These are phyloP conservation scores for Aspergillus carbonarius DNA, from an alignment of 2,329 filamentous ascomycete genomes.

Conservation along the genomic window DNA sequence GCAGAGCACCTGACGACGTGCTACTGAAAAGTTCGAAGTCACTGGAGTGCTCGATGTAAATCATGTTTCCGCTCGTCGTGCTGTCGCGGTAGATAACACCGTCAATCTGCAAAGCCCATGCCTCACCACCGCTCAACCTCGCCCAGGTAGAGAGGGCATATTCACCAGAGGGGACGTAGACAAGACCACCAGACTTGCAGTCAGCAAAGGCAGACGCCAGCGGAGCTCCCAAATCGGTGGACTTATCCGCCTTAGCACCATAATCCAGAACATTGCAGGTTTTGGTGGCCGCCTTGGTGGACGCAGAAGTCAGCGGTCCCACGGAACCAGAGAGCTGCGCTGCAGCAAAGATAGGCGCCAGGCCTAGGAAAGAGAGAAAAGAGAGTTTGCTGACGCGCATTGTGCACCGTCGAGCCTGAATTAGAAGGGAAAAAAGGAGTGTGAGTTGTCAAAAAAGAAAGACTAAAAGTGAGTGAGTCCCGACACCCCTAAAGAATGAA, in stretches of 20 bases:
- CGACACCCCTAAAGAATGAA: not conserved
- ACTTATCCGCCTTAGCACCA: constrained; percentile 52
- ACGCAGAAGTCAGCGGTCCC: constrained; percentile 46
- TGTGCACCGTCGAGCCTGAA: not conserved
- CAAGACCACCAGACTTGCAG: constrained; percentile 53
- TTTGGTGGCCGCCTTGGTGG: constrained; percentile 44
- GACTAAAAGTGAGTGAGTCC: not conserved
- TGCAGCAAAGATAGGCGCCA: constrained; percentile 27
- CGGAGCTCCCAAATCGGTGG: constrained; percentile 52
- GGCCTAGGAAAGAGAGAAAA: constrained; percentile 17
- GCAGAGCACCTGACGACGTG: constrained; percentile 53
- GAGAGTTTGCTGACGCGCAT: constrained; percentile 12
- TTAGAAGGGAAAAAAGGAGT: not conserved
- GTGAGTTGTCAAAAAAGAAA: not conserved
- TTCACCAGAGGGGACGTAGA: constrained; percentile 52
- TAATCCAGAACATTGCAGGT: constrained; percentile 56
- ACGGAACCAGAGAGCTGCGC: constrained; percentile 46
- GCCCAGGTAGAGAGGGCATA: constrained; percentile 54
- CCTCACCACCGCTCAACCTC: constrained; percentile 48
- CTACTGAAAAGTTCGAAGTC: constrained; percentile 58
- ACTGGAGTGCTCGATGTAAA: constrained; percentile 50
- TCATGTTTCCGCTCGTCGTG: constrained; percentile 53
- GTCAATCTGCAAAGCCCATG: constrained; percentile 54
- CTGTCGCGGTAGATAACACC: constrained; percentile 54
- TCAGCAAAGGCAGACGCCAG: constrained; percentile 51